These are phyloP conservation scores for Anthoceros angustus DNA, from an alignment of 225 moss, liverwort and hornwort genomes.

Conservation along the genomic window DNA sequence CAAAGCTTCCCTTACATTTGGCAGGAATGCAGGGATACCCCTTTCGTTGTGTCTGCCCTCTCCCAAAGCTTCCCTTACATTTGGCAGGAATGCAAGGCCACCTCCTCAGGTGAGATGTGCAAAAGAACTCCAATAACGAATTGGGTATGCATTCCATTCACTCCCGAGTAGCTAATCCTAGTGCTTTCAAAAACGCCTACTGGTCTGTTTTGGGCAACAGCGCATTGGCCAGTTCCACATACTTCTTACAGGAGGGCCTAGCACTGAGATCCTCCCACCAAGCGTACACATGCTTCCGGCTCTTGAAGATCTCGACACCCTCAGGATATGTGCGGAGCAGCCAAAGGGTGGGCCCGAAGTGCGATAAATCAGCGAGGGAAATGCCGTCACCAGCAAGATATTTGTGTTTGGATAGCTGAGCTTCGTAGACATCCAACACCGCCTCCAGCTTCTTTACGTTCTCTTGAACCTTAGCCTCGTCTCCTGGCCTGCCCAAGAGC, in stretches of 20 bases:
- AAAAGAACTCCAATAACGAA: no score
- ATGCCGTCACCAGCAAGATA: conserved; percentile 52
- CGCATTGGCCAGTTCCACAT: conserved; percentile 7
- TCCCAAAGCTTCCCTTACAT: no score
- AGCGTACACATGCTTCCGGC: conserved; percentile 22
- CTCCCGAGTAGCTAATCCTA: no score
- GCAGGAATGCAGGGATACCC: no score
- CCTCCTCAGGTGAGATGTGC: no score
- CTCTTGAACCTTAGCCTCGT: conserved; percentile 8
- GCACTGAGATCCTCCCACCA: conserved; percentile 51
- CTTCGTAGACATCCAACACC: conserved; percentile 46
- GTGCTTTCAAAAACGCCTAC: no score
- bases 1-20: no score
- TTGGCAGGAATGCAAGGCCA: no score
- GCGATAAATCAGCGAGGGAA: conserved; percentile 57
- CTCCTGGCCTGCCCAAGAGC: conserved; percentile 12
- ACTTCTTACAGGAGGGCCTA: conserved; percentile 34
- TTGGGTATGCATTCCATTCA: no score
- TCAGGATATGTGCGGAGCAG: conserved; percentile 17
- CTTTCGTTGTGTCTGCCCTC: no score
- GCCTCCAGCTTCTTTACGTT: conserved; percentile 16
- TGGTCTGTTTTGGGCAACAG: no score
- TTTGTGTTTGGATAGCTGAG: conserved; percentile 19
- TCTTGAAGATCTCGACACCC: conserved; percentile 15
- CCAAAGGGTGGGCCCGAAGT: conserved; percentile 26